These are phyloP conservation scores for Globisporangium parvum DNA, from an alignment of 352 stramenopile genomes.

Conservation along the genomic window DNA sequence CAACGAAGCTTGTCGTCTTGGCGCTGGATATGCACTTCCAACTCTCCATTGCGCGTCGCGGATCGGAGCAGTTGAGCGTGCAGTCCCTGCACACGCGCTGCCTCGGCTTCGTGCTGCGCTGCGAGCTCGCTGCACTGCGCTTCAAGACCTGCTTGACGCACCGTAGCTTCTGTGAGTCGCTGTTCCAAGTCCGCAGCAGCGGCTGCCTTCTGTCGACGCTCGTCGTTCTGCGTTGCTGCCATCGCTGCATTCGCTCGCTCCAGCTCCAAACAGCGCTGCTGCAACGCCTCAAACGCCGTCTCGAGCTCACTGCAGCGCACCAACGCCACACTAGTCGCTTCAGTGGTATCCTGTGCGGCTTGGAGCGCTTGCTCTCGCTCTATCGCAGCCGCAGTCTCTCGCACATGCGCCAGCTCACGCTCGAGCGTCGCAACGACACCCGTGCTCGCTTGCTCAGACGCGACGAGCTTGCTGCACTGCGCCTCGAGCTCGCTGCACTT, in stretches of 20 bases:
- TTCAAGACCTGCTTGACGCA: neutral
- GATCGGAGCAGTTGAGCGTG: neutral
- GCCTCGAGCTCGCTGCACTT: constrained; percentile 9
- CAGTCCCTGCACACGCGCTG: neutral
- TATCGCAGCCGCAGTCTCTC: neutral
- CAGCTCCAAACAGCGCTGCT: neutral
- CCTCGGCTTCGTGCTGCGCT: neutral
- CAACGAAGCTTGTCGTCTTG: neutral
- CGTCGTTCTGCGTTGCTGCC: neutral
- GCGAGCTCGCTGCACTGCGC: neutral
- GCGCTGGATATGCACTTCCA: neutral
- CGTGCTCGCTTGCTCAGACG: neutral
- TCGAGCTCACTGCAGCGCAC: neutral
- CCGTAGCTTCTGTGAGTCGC: neutral
- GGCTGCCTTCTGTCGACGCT: too few relatives aligned
- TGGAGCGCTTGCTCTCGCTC: neutral
- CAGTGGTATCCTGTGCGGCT: neutral
- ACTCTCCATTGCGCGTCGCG: neutral
- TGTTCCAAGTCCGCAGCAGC: neutral
- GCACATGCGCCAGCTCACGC: neutral
- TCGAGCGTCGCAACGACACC: neutral
- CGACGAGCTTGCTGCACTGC: neutral
- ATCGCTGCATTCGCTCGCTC: neutral
- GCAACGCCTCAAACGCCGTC: neutral
- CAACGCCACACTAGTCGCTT: neutral